Evolutionary conservation across 169 alveolate genomes (phyloP), one percentile per base, ranked within the genome.

Genomic region (Theileria orientalis): DNA sequence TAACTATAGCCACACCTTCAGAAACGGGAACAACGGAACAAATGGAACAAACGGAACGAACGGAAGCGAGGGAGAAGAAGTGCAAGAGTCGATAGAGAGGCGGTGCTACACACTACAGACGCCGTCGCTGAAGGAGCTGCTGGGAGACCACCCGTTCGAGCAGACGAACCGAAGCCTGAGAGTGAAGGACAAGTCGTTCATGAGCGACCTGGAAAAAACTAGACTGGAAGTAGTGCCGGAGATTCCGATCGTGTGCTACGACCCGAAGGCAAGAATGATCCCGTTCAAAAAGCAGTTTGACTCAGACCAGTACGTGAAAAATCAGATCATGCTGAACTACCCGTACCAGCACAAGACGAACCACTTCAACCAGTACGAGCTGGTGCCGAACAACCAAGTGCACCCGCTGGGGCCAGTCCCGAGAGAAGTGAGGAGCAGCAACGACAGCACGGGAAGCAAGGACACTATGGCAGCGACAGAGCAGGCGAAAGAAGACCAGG

Each of bases 321-420:
- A 94, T 67, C 97, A 94, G 83, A 88, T 93, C 59, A 75, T 91
- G 47, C 87, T 92, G 47, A 91, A 90, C 75, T 94, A 93, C 59
- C 97, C 97, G 16, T 88, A 93, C 67, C 74, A 91, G 90, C 71
- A 80, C 5, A 64, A 80, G 29, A 73, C 57, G 23, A 63, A 71
- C 33, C 83, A 82, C 52, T 89, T 89, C 69, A 82, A 78, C 71
- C 77, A 78, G 1, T 85, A 89, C 35, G 91, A 89, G 73, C 87
- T 89, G n/a, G 82, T 84, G 21, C 83, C 72, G 33, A 76, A 87
- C 35, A 72, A 83, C 40, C 68, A 70, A 51, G 79, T 74, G 42
- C 44, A 68, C 0, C 80, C 86, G 1, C 56, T 69, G 21, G 49
- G 76, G 2, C 74, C 68, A 66, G 82, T 70, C 52, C 16, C 52